Conservation (phyloP, 1,139 yeast species). For the Yamadazyma kanchanaburiensis region DNA sequence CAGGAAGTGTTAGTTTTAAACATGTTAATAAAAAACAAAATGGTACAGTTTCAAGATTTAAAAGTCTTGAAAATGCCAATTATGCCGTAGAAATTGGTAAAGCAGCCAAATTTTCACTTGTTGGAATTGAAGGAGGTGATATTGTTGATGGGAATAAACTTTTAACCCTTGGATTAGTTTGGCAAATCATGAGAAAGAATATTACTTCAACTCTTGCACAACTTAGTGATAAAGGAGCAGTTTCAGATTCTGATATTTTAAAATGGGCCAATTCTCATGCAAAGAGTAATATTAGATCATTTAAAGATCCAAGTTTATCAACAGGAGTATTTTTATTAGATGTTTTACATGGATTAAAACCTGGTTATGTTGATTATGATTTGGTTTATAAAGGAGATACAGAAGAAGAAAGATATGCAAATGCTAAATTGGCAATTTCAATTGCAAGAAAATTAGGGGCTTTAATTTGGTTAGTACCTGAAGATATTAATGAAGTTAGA, state of each 20-base stretch:
- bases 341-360: constrained; percentile 88
- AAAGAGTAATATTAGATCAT: constrained; percentile 65
- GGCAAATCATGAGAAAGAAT: constrained; percentile 99
- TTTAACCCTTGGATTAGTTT: constrained; percentile 89
- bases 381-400: constrained; percentile 70
- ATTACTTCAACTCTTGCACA: constrained; percentile 78
- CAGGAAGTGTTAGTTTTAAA: constrained; percentile 80
- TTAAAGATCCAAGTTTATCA: constrained; percentile 75
- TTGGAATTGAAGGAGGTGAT: constrained; percentile 98
- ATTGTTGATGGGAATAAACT: constrained; percentile 91
- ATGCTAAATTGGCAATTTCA: constrained; percentile 94
- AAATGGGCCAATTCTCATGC: constrained; percentile 92
- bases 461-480: constrained; percentile 98
- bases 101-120: constrained; percentile 85
- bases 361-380: constrained; percentile 96
- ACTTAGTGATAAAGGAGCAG: constrained; percentile 56
- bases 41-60: constrained; percentile 76
- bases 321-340: constrained; percentile 83
- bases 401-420: constrained; percentile 86
- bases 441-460: constrained; percentile 98
- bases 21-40: constrained; percentile 74
- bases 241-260: constrained; percentile 75
- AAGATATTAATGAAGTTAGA: constrained; percentile 95
- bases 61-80: constrained; percentile 93
- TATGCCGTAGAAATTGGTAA: constrained; percentile 96